Evolutionary conservation across 2,329 filamentous ascomycete species (phyloP), one percentile per base, ranked within the genome.

Genomic region (Colletotrichum liaoningense): DNA sequence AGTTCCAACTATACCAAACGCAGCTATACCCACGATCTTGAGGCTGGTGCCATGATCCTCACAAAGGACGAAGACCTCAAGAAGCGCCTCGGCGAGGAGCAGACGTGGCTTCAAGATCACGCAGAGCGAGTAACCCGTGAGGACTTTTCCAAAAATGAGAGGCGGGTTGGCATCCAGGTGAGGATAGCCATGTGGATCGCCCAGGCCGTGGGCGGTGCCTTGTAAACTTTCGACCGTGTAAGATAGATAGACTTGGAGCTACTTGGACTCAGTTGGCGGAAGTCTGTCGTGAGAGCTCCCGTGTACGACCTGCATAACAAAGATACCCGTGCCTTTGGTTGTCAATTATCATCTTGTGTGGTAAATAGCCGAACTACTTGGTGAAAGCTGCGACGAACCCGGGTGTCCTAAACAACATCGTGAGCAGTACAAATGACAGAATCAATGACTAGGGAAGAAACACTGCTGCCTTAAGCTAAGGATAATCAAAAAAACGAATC

Each of bases 1-100:
- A 97, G 94, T 80, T 97, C 93, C 11, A 99, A 99, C 80, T 99
- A 98, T 83, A 99, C 97, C 0, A 95, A 97, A 81, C 88, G 97
- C 35, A 97, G 94, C 79, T 98, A 99, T 83, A 93, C 93, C 54
- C 89, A 98, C 55, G 97, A 99, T 82, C 88, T 99, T 2, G 97
- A 99, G 81, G 94, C 93, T 0, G 97, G 97, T 42, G 94, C 94
- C 1, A 83, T 98, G 71, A 93, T 99, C 33, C 90, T 98, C 5
- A 99, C 97, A 1, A 87, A 87, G 26, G 93, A 98, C 78, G 86
- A 92, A 28, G 88, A 86, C 0, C 82, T 99, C 77, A 94, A 94
- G 82, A 85, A 85, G 71, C 88, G 92, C 65, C 84, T 98, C n/a
- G 93, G 89, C 8, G 90, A 93, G 63, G 97, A 99, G 83, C 93